phyloP scores from a whole-genome alignment of 2,329 filamentous ascomycete species.

The Aspergillus spinulosporus region DNA sequence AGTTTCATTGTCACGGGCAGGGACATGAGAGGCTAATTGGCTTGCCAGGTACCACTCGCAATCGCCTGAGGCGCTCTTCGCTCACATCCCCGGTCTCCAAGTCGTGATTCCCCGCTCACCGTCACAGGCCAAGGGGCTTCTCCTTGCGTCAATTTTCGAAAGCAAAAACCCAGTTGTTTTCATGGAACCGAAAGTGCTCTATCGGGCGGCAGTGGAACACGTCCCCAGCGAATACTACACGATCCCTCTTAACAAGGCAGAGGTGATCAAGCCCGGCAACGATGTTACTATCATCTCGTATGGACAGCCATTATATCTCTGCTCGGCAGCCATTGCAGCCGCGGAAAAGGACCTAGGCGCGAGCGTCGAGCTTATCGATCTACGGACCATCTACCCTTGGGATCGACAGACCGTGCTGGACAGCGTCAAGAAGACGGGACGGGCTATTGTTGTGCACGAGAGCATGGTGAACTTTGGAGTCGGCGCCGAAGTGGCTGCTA shows the following conservation, averaged over 20 bases:
- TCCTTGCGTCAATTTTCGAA: conserved; percentile 71
- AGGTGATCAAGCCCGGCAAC: conserved; percentile 75
- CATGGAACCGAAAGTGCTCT: conserved; percentile 91
- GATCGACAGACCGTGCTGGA: conserved; percentile 76
- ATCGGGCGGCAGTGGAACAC: conserved; percentile 87
- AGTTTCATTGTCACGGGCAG: conserved; percentile 18
- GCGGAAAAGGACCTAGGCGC: conserved; percentile 75
- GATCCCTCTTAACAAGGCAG: conserved; percentile 82
- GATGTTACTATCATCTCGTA: conserved; percentile 86
- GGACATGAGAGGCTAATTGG: background rate
- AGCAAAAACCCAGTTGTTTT: conserved; percentile 86
- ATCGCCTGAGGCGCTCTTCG: conserved; percentile 83
- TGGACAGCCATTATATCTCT: conserved; percentile 84
- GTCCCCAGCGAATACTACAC: conserved; percentile 78
- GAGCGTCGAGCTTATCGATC: conserved; percentile 79
- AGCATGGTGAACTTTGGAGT: conserved; percentile 88
- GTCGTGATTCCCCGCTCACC: conserved; percentile 87
- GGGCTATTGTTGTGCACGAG: conserved; percentile 87
- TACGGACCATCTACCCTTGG: conserved; percentile 89
- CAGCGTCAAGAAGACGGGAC: conserved; percentile 83
- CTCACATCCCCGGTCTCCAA: conserved; percentile 79
- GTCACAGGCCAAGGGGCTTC: conserved; percentile 81
- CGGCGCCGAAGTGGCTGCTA: conserved; percentile 84
- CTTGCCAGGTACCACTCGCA: conserved; percentile 71
- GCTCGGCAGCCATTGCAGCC: conserved; percentile 71